These are phyloP conservation scores for Castanea mollissima DNA, from an alignment of 306 rosid genomes.

Conservation along the genomic window DNA sequence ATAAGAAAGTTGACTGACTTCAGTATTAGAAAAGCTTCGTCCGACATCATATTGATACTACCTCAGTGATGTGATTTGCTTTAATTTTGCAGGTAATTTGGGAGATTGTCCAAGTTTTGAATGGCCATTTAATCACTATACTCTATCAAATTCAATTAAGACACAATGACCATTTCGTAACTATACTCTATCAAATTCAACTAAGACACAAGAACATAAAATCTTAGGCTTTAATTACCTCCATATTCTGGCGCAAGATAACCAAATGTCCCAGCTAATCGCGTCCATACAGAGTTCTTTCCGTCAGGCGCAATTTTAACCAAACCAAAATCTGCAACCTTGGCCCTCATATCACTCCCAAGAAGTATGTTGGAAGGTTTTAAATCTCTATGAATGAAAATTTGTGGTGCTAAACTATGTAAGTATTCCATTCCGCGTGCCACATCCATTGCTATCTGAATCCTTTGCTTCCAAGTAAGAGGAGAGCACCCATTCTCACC, in stretches of 20 bases:
- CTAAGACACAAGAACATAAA: neutral
- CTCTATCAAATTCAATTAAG: no score
- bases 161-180: no score
- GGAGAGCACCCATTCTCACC: slow-evolving; percentile 53
- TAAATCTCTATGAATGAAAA: slow-evolving; percentile 85
- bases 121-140: no score
- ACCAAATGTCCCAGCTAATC: slow-evolving; percentile 91
- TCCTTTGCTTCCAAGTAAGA: slow-evolving; percentile 77
- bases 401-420: slow-evolving; percentile 86
- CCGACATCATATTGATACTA: no score
- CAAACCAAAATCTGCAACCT: slow-evolving; percentile 87
- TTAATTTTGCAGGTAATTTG: no score
- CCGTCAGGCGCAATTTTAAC: slow-evolving; percentile 80
- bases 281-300: slow-evolving; percentile 66
- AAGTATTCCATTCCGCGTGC: slow-evolving; percentile 85
- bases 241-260: slow-evolving; percentile 95
- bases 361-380: slow-evolving; percentile 88
- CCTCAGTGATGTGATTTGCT: no score
- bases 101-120: no score
- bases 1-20: no score
- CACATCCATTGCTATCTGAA: slow-evolving; percentile 78
- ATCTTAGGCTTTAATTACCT: slow-evolving; percentile 37
- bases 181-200: no score
- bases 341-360: slow-evolving; percentile 83
- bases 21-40: no score